Conservation (phyloP, 495 filamentous ascomycete species). For the Astrothelium macrocarpum region DNA sequence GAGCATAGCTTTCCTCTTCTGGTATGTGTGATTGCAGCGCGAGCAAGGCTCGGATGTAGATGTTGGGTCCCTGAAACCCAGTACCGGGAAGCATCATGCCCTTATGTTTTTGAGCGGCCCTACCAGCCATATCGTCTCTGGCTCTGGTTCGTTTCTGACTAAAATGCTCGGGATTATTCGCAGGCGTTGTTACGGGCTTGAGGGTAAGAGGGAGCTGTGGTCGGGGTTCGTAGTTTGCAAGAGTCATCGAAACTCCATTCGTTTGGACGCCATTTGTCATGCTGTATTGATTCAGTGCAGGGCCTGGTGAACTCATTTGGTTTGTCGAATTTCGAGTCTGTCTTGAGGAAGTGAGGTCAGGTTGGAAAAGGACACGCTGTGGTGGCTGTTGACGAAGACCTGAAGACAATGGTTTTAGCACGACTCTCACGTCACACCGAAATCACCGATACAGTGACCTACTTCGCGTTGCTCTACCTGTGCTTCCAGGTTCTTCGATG, state of each 20-base stretch:
- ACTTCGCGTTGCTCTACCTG: conserved; percentile 52
- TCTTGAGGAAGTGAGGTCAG: conserved; percentile 53
- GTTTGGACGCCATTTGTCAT: conserved; percentile 26
- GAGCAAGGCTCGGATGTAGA: conserved; percentile 72
- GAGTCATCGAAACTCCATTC: conserved; percentile 39
- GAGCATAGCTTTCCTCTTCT: conserved; percentile 75
- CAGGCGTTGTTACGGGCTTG: conserved; percentile 59
- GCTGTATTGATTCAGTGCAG: conserved; percentile 16
- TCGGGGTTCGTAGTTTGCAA: conserved; percentile 51
- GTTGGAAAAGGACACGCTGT: conserved; percentile 71
- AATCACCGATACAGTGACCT: conserved; percentile 11
- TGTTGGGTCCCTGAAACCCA: conserved; percentile 64
- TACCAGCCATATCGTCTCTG: conserved; percentile 18
- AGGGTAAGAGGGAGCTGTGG: conserved; percentile 47
- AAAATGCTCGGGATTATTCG: conserved; percentile 55
- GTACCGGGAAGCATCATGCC: conserved; percentile 48
- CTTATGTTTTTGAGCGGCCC: conserved; percentile 25
- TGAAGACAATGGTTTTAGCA: conserved; percentile 12
- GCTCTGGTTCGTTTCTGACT: conserved; percentile 37
- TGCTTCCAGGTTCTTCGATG: conserved; percentile 49
- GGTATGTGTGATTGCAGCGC: conserved; percentile 71
- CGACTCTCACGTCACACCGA: background rate
- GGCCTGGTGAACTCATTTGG: conserved; percentile 38
- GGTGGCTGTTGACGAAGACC: conserved; percentile 69
- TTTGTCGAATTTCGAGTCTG: conserved; percentile 48